Percentiles rank a stretch among this genome's conserved stretches.
Conservation (phyloP, 257 asterid species). For the Rauvolfia tetraphylla region DNA sequence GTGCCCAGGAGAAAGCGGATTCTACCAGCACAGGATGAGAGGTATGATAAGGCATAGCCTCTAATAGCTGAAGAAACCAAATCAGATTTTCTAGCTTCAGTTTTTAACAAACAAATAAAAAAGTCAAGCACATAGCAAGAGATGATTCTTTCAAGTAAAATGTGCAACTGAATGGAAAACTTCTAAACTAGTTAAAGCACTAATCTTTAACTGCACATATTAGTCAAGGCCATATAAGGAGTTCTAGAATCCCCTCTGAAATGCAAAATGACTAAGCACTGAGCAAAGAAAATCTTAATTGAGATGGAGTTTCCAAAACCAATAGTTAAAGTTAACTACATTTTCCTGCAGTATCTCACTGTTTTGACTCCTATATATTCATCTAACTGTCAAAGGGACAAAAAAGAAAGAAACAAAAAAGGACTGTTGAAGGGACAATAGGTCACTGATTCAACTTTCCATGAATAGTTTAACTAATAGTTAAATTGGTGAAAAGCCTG, state of each 20-base stretch:
- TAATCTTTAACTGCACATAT: neutral
- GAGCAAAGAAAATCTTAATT: neutral
- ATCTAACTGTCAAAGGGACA: neutral
- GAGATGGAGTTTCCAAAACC: neutral
- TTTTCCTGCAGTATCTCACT: neutral
- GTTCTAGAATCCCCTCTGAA: neutral
- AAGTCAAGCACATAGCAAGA: neutral
- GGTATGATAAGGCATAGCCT: constrained; percentile 95
- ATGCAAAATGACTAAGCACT: neutral
- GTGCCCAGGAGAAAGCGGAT: constrained; percentile 94
- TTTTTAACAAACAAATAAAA: constrained; percentile 3
- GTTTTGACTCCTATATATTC: too few relatives aligned
- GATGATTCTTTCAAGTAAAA: neutral
- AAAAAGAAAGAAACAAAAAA: too few relatives aligned
- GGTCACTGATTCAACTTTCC: neutral
- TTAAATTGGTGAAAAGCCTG: neutral
- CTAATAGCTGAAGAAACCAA: constrained; percentile 70
- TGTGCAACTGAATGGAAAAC: neutral
- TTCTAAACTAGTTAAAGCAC: neutral
- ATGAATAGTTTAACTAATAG: neutral
- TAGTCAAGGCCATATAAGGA: neutral
- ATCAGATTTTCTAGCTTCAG: constrained; percentile 18
- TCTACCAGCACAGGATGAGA: constrained; percentile 96
- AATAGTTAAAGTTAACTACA: neutral
- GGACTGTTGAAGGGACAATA: neutral